Percentiles rank a stretch among this genome's conserved stretches.
Evolutionary conservation across 75 land plant species (phyloP).

Genomic region (Pinus tabuliformis): DNA sequence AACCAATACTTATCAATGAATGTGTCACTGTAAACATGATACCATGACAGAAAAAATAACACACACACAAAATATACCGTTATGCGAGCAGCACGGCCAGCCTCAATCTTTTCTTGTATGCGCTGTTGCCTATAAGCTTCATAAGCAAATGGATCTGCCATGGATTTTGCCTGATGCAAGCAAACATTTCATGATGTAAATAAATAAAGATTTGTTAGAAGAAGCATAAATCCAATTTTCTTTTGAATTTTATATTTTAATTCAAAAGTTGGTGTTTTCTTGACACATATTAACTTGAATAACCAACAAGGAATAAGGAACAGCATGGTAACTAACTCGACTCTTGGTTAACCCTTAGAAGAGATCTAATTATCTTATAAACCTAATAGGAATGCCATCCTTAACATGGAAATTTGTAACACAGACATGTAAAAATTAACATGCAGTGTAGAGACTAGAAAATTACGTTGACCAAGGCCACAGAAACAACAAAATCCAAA

Average conservation of each 20-base stretch:
- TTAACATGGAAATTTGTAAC: neutral
- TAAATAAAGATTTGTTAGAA: neutral
- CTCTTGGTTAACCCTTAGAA: neutral
- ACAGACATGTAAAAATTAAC: neutral
- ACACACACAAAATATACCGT: constrained; percentile 45
- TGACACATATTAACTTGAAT: neutral
- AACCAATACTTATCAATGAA: neutral
- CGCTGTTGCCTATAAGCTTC: constrained; percentile 71
- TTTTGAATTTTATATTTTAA: neutral
- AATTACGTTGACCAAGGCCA: neutral
- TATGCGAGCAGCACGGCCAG: constrained; percentile 73
- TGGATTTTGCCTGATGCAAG: constrained; percentile 61
- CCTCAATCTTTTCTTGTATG: constrained; percentile 79
- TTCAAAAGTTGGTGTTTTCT: neutral
- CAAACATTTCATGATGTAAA: neutral
- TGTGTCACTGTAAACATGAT: neutral
- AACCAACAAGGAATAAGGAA: neutral
- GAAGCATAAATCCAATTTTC: neutral
- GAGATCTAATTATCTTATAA: neutral
- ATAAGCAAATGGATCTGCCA: constrained; percentile 89
- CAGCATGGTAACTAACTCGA: neutral
- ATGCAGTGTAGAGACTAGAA: neutral
- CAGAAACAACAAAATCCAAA: neutral
- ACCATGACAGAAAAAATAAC: neutral
- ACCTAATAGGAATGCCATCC: neutral